These are phyloP conservation scores for Carex myosuroides DNA, from an alignment of 176 grass and related monocot species.

Conservation along the genomic window DNA sequence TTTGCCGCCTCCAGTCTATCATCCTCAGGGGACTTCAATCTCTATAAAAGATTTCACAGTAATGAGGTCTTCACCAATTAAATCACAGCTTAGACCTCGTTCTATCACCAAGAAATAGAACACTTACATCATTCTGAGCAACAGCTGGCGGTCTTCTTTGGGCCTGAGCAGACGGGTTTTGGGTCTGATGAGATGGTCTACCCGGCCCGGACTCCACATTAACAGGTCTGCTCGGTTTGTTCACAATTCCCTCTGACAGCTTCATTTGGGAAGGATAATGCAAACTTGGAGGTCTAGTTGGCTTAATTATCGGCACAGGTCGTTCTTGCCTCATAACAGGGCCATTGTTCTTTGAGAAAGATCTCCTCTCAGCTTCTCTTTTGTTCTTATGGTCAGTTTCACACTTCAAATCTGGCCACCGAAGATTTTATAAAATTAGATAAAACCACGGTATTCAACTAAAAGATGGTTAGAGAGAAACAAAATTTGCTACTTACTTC, in stretches of 20 bases:
- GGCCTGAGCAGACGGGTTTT: conserved; percentile 19
- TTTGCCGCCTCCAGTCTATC: conserved; percentile 65
- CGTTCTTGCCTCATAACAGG: conserved; percentile 28
- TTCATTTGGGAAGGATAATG: conserved; percentile 10
- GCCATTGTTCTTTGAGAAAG: background rate
- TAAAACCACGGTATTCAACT: background rate
- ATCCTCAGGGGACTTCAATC: conserved; percentile 40
- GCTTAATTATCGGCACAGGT: conserved; percentile 32
- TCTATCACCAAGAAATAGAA: background rate
- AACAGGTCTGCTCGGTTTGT: conserved; percentile 25
- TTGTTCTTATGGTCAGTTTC: conserved; percentile 13
- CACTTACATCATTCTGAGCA: conserved; percentile 60
- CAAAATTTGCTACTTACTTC: conserved; percentile 61
- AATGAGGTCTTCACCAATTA: conserved; percentile 30
- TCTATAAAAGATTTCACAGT: conserved; percentile 34
- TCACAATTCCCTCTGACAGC: background rate
- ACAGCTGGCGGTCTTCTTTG: conserved; percentile 33
- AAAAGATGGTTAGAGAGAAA: background rate
- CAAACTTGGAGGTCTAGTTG: conserved; percentile 33
- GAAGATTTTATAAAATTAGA: background rate
- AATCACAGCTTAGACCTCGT: conserved; percentile 28
- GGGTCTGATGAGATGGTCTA: conserved; percentile 11
- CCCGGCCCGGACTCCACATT: conserved; percentile 6
- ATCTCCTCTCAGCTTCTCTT: background rate
- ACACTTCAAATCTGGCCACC: conserved; percentile 59